These are phyloP conservation scores for Iberis amara DNA, from an alignment of 441 rosid species.

Conservation along the genomic window DNA sequence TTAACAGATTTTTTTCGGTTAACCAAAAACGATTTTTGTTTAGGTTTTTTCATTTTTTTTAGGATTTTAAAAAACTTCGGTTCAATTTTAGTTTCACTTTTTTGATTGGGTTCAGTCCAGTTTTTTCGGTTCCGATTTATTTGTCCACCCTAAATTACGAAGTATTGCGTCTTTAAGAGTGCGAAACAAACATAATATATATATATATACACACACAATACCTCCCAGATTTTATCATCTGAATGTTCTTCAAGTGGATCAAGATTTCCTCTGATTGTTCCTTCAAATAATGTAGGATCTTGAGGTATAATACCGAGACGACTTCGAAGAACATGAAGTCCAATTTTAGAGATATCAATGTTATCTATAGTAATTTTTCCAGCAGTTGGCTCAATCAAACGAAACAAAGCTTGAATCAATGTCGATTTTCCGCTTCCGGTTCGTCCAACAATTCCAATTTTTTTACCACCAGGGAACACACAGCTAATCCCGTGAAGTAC, in stretches of 20 bases:
- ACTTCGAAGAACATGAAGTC: conserved; percentile 96
- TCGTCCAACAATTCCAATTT: conserved; percentile 97
- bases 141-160: neutral
- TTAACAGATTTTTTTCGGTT: no score
- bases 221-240: conserved; percentile 92
- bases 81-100: no score
- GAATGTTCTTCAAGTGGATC: conserved; percentile 96
- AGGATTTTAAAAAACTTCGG: no score
- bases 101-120: no score
- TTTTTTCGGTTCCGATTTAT: no score
- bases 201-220: conserved; percentile 22
- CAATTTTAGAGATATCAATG: conserved; percentile 82
- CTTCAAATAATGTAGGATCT: conserved; percentile 96
- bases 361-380: conserved; percentile 86
- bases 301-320: conserved; percentile 95
- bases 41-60: no score
- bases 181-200: neutral
- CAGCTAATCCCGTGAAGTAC: conserved; percentile 90
- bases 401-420: conserved; percentile 91
- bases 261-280: conserved; percentile 87
- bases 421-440: conserved; percentile 99
- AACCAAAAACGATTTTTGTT: no score
- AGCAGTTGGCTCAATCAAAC: conserved; percentile 81
- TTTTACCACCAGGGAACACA: conserved; percentile 86
- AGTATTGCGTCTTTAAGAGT: neutral